These are phyloP conservation scores for Monarda citriodora DNA, from an alignment of 305 asterid species.

Conservation along the genomic window DNA sequence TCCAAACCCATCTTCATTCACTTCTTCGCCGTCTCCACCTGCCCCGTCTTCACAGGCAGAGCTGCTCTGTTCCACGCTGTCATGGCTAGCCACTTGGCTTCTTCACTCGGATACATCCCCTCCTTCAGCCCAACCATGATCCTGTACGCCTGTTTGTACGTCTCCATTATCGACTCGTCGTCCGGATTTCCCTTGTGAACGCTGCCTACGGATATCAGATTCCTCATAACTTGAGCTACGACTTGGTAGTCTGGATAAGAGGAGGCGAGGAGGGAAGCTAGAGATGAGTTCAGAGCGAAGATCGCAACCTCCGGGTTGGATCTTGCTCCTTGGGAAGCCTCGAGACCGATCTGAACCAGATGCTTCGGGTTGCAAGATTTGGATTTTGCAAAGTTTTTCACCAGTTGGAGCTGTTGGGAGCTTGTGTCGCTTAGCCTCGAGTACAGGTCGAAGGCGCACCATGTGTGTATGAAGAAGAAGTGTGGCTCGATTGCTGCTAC, in stretches of 20 bases:
- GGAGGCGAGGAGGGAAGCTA: constrained; percentile 64
- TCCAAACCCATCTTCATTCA: constrained; percentile 95
- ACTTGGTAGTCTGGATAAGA: constrained; percentile 74
- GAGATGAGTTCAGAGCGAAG: constrained; percentile 69
- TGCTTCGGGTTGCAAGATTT: constrained; percentile 64
- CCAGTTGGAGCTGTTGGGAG: constrained; percentile 68
- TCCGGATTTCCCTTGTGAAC: constrained; percentile 49
- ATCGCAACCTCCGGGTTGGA: constrained; percentile 74
- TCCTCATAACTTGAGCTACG: constrained; percentile 69
- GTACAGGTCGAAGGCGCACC: constrained; percentile 77
- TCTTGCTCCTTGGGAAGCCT: constrained; percentile 79
- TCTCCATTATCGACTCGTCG: constrained; percentile 58
- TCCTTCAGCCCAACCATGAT: constrained; percentile 94
- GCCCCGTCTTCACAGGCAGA: constrained; percentile 77
- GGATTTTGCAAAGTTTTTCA: constrained; percentile 61
- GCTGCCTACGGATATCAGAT: constrained; percentile 53
- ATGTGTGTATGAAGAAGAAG: constrained; percentile 75
- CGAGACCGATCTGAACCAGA: constrained; percentile 82
- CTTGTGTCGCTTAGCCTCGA: constrained; percentile 71
- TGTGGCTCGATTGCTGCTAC: constrained; percentile 46
- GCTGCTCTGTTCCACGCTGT: constrained; percentile 99
- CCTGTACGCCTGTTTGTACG: constrained; percentile 75
- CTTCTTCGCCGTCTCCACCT: constrained; percentile 60
- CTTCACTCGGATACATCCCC: constrained; percentile 86
- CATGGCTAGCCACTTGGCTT: constrained; percentile 92